Base-by-base conservation (phyloP, 2,329 filamentous ascomycete species). In the Didymella segeticola region DNA sequence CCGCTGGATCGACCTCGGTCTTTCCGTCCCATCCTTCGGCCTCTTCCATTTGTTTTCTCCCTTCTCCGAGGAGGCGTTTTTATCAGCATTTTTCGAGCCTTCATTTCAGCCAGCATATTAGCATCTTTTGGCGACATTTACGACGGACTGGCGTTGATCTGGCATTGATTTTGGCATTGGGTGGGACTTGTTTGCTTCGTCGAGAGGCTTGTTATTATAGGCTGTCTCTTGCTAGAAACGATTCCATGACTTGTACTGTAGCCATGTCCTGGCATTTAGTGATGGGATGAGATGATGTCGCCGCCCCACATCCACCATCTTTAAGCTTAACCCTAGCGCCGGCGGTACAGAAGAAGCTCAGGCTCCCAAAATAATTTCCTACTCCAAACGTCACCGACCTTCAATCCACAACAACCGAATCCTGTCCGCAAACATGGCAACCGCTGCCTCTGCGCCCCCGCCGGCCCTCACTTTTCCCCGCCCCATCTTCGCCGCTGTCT, bases 401-500 rank as follows among this genome's bases (percentile, higher is more conserved):
- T 12, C 31, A 25, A 47, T 34, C 33, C 38, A 17, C n/a, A 3
- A 22, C 31, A 23, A 30, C 37, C 5, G 47, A 38, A 22, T 33
- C 23, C 20, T 30, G 47, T 27, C 42, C 48, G 41, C 47, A 42
- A 45, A 34, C 26, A 73, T 70, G 66, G 58, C 67, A 14, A 57
- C 70, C 36, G 50, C 60, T 46, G 53, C 63, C 29, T 48, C 63
- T 1, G 45, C 51, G 7, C 45, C 58, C 12, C 51, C 67, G 3
- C 62, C 67, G 7, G 52, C 77, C 48, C 67, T 85, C 70, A 69
- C 82, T 62, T 76, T 87, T 72, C 75, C 87, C 58, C 75, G 89
- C 68, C 79, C 89, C 63, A 88, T 91, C 66, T 96, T 96, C 76
- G 91, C 92, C 53, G 93, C 93, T 69, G 87, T 97, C 70, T 91